Base-by-base conservation (phyloP, 345 rosid species). In the Brassica rapa region DNA sequence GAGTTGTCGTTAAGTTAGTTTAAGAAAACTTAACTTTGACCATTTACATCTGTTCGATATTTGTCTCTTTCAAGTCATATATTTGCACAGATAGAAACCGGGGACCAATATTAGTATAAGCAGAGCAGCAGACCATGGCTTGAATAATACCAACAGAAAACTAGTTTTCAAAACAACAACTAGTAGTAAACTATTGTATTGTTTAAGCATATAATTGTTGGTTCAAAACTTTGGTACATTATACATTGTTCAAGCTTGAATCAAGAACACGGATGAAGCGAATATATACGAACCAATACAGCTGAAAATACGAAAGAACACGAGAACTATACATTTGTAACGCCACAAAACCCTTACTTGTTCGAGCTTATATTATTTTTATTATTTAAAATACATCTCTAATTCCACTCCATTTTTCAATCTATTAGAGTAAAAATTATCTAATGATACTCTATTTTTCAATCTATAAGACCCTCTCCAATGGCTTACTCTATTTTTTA, bases 111-210 rank as follows among this genome's bases (percentile, higher is more conserved):
- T 43, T 6, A 12, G 66, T 39, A 71, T 1, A 14, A 27, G 29
- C 75, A 70, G 66, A 33, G 66, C 49, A 27, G 29, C 75, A 70
- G 66, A 33, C 71, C 60, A 37, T 71, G 72, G 61, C 37, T 35
- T 62, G 53, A 55, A 35, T 15, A 15, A 39, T 59, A 68, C 46
- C 60, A 43, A 46, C 30, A 66, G 29, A 64, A 61, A 37, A 24
- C 15, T 55, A 30, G 15, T 15, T 14, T n/a, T 29, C 11, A 62
- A 33, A 15, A 8, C 10, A 64, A 19, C n/a, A 65, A 37, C 9
- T 12, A 23, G 27, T 12, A 66, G 4, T 24, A 23, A 39, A 21
- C 19, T 9, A 35, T 11, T 33, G 6, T 33, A 33, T 8, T 15
- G 60, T 16, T 55, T 3, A 55, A 55, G 24, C 59, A 55, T 55